Base-by-base conservation (phyloP, 106 monocot species). In the Allium sativum region DNA sequence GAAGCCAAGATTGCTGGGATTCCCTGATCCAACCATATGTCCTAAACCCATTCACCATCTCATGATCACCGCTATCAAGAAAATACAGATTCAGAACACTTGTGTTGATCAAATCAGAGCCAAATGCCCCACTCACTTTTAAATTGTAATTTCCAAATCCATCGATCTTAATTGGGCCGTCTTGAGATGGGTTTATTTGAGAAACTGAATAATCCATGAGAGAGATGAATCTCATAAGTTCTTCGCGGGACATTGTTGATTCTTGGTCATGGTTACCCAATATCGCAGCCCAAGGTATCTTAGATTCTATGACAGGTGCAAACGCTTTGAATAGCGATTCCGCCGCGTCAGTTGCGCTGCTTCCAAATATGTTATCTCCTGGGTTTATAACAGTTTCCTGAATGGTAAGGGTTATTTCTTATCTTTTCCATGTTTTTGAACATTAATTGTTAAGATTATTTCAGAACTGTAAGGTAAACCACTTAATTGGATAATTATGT, bases 211-310 rank as follows among this genome's bases (percentile, higher is more conserved):
- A 82, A 68, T 95, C 94, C 89, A 95, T 84, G 17, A 86, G 84
- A 48, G 94, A 84, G 19, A 90, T 87, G 52, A 95, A 77, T 0
- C 76, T 69, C 90, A 95, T 90, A 41, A 95, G 61, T 65, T 95
- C 94, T 40, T 72, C 66, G 10, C 86, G 78, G 21, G 69, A 74
- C 94, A 95, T 86, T 4, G 90, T 90, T 10, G 94, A 95, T 62
- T 95, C 94, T 20, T 90, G 94, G 63, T 95, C 94, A 52, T 95
- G 94, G 61, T 95, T 95, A 8, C 94, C 94, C 58, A 95, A 59
- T 46, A 90, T 51, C 9, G 90, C 83, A 8, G 90, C 94, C 94
- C 94, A 95, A 7, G 94, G 86, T 8, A 72, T 61, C 59, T 41
- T 62, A 15, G 73, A 78, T 40, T 84, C 79, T 46, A 78, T 73